Evolutionary conservation across 2,329 filamentous ascomycete genomes (phyloP).

Genomic region (Colletotrichum aenigma): DNA sequence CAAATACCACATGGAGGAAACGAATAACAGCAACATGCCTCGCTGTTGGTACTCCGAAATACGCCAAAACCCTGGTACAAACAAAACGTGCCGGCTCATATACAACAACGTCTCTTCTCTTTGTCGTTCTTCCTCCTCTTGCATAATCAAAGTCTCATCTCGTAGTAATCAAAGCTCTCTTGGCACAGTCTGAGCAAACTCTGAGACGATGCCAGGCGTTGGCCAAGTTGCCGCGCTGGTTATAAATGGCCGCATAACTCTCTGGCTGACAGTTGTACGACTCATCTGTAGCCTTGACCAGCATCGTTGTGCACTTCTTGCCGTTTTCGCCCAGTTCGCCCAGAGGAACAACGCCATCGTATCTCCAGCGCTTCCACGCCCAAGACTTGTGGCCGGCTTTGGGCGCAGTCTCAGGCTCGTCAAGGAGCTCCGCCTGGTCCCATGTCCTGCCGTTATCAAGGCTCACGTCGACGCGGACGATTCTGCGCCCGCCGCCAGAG

Average conservation of each 20-base stretch:
- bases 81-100: neutral
- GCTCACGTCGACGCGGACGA: slow-evolving; percentile 71
- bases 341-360: slow-evolving; percentile 49
- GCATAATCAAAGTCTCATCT: neutral
- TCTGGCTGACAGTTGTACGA: slow-evolving; percentile 71
- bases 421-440: slow-evolving; percentile 65
- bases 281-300: slow-evolving; percentile 71
- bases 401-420: slow-evolving; percentile 42
- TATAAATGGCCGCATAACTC: slow-evolving; percentile 63
- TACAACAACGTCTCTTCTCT: neutral
- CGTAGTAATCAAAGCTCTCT: neutral
- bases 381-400: slow-evolving; percentile 54
- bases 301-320: slow-evolving; percentile 52
- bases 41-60: neutral
- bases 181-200: slow-evolving; percentile 36
- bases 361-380: slow-evolving; percentile 71
- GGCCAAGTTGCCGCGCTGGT: slow-evolving; percentile 67
- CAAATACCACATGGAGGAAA: neutral
- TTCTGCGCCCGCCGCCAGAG: slow-evolving; percentile 68
- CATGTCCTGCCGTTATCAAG: slow-evolving; percentile 67
- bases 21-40: neutral
- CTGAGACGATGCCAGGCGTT: slow-evolving; percentile 69
- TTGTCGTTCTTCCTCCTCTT: neutral
- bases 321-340: slow-evolving; percentile 24
- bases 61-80: neutral